Evolutionary conservation across 805 yeast genomes (phyloP), one percentile per base, ranked within the genome.

Genomic region (Metschnikowia amazonensis): DNA sequence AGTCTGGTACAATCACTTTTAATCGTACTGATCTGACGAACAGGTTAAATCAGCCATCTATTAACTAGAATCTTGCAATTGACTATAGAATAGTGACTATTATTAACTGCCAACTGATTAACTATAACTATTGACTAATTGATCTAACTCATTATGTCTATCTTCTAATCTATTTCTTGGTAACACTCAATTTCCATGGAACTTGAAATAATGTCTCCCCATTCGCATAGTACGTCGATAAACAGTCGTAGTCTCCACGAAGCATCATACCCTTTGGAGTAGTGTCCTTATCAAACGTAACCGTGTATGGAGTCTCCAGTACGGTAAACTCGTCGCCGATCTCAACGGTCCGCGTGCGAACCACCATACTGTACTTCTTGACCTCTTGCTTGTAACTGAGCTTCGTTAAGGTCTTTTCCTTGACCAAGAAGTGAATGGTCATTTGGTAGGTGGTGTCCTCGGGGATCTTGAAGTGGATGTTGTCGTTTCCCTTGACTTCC

Each of bases 201-300:
- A 48, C 56, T 31, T 48, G 48, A 42, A 54, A 52, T 49, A 66
- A 61, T 30, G 47, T 60, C 46, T 63, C 66, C 18, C 54, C 72
- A 17, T 57, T 64, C n/a, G 65, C 60, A 42, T 44, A 57, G 57
- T 70, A 70, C 8, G 66, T 64, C 23, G 68, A 63, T 5, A 53
- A 55, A 44, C 67, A 64, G 10, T 60, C 55, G 53, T 56, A 64
- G 28, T 48, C 47, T 6, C 71, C 74, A 56, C 74, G 67, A 37
- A 65, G 50, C 31, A 69, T 56, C 54, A 61, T 69, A 17, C 75
- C 74, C 46, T 63, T 61, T 6, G 75, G 75, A 31, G 74, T 63
- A 5, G 55, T 54, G 47, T 70, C 74, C 43, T 59, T 61, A 8
- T 60, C 64, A 48, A 66, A 67, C 5, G 55, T 52, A 41, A 60